Conservation (phyloP, 805 yeast species). For the Yarrowia hollandica region DNA sequence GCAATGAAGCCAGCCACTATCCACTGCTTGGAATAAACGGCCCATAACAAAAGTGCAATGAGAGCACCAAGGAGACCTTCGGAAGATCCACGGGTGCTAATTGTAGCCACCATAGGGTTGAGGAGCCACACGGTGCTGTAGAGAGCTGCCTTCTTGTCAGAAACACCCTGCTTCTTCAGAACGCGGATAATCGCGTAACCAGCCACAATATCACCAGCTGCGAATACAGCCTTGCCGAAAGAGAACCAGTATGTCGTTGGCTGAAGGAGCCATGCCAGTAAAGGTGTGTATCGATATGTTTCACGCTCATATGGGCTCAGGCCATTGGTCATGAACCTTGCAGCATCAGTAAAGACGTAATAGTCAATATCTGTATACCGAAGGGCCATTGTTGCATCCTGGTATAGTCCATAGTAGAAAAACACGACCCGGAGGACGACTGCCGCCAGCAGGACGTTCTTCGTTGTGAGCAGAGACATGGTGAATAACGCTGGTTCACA, state of each 20-base stretch:
- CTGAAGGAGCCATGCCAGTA: conserved; percentile 75
- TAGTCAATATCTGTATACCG: conserved; percentile 95
- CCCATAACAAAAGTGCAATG: conserved; percentile 55
- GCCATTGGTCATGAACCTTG: conserved; percentile 60
- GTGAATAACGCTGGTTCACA: conserved; percentile 2
- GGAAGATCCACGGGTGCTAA: conserved; percentile 89
- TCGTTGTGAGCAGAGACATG: conserved; percentile 30
- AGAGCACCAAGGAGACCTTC: conserved; percentile 85
- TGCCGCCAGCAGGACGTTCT: conserved; percentile 37
- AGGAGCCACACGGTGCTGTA: conserved; percentile 74
- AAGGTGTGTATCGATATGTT: conserved; percentile 91
- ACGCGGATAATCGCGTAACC: conserved; percentile 60
- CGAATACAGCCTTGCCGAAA: conserved; percentile 79
- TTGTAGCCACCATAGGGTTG: conserved; percentile 93
- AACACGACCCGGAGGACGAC: conserved; percentile 54
- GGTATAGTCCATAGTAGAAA: conserved; percentile 78
- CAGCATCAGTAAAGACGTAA: conserved; percentile 90
- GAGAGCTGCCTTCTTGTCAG: conserved; percentile 43
- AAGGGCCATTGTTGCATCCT: conserved; percentile 74
- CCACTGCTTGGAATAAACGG: conserved; percentile 46
- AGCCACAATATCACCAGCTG: conserved; percentile 75
- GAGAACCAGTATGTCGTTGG: conserved; percentile 59
- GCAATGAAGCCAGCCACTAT: conserved; percentile 50
- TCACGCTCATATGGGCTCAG: conserved; percentile 73
- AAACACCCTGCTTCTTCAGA: conserved; percentile 40